Evolutionary conservation across 768 basidiomycete species (phyloP).

Genomic region (Phanerodontia chrysosporium): DNA sequence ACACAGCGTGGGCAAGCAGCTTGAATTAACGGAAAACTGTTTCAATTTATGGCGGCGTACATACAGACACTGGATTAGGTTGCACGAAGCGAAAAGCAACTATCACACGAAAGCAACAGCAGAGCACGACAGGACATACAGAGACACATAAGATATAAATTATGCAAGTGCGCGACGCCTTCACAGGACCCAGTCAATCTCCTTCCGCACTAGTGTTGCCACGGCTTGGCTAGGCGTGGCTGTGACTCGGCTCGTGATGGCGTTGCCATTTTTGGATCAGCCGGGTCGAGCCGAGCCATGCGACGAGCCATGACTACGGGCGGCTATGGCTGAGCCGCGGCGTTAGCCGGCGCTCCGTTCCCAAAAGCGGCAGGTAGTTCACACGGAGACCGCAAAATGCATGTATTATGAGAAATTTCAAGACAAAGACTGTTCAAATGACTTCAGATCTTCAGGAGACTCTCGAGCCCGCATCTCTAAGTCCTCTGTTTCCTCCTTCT

Average conservation of each 20-base stretch:
- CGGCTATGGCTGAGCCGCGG: neutral
- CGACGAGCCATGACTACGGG: neutral
- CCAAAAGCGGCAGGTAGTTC: no score
- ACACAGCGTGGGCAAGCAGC: no score
- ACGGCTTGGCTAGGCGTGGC: conserved; percentile 4
- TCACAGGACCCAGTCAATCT: neutral
- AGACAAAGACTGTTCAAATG: neutral
- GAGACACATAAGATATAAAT: neutral
- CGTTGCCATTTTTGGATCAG: neutral
- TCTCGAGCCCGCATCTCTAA: neutral
- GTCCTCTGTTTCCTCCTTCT: neutral
- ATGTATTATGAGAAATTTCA: no score
- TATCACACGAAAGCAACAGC: no score
- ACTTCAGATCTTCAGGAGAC: neutral
- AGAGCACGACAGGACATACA: neutral
- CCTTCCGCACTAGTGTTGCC: neutral
- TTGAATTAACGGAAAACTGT: no score
- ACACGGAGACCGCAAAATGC: neutral
- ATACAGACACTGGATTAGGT: no score
- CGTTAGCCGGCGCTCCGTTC: neutral
- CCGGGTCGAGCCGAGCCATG: neutral
- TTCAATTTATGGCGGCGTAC: no score
- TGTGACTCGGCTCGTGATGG: neutral
- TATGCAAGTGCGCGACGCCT: neutral
- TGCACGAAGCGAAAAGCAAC: no score